Conservation (phyloP, 768 basidiomycete species). For the Tulasnella sp. region DNA sequence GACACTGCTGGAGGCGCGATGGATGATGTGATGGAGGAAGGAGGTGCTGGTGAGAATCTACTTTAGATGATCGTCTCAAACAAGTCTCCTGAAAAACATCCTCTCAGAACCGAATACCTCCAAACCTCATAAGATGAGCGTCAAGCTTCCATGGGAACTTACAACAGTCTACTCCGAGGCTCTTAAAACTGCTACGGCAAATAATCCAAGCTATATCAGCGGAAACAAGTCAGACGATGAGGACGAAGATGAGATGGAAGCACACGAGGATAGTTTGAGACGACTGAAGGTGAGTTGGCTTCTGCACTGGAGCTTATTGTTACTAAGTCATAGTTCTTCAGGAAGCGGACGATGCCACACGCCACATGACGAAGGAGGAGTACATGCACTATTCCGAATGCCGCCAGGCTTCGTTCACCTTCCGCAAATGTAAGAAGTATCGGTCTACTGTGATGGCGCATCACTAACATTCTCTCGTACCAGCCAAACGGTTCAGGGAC, state of each 20-base stretch:
- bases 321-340: constrained; percentile 23
- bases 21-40: constrained; percentile 76
- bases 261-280: constrained; percentile 86
- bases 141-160: constrained; percentile 95
- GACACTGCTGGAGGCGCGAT: constrained; percentile 71
- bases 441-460: constrained; percentile 17
- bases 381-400: constrained; percentile 97
- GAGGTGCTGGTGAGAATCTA: constrained; percentile 50
- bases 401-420: constrained; percentile 92
- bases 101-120: constrained; percentile 29
- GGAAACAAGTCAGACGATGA: constrained; percentile 86
- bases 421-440: constrained; percentile 64
- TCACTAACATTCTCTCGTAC: background rate
- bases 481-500: constrained; percentile 90
- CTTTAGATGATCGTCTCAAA: background rate
- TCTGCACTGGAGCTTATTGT: background rate
- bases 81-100: background rate
- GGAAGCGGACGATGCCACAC: constrained; percentile 92
- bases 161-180: constrained; percentile 86
- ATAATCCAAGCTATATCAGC: constrained; percentile 30
- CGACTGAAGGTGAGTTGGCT: constrained; percentile 50
- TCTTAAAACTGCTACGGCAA: constrained; percentile 32
- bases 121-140: constrained; percentile 86
- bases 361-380: constrained; percentile 92
- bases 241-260: constrained; percentile 92